Evolutionary conservation across 2,329 filamentous ascomycete genomes (phyloP).

Genomic region (Epichloe sylvatica): DNA sequence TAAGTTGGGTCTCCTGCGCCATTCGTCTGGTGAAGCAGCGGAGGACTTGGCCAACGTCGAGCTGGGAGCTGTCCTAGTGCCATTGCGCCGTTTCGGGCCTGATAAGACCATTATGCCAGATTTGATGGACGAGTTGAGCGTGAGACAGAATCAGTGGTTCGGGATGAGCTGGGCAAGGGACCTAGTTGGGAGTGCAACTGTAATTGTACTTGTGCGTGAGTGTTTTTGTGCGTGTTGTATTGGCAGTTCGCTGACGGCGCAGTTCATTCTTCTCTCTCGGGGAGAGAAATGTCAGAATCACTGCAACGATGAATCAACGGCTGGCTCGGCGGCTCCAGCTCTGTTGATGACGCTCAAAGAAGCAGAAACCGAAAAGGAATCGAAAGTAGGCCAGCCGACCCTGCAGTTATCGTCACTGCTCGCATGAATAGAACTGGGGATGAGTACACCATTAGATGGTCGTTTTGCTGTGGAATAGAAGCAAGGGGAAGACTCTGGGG

Average conservation of each 20-base stretch:
- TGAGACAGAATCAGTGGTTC: not conserved
- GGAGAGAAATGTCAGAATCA: not conserved
- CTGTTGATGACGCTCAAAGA: not conserved
- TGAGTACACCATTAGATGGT: not conserved
- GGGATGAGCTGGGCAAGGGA: not conserved
- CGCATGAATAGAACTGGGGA: not conserved
- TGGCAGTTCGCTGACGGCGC: not conserved
- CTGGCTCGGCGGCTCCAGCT: not conserved
- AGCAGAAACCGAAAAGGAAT: not conserved
- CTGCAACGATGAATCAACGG: not conserved
- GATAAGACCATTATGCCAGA: not conserved
- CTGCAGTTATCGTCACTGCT: not conserved
- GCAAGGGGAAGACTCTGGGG: not conserved
- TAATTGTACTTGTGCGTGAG: no score
- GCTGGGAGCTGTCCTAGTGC: not conserved
- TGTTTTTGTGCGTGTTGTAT: not conserved
- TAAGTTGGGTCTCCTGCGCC: conserved; percentile 22
- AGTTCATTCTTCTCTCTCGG: not conserved
- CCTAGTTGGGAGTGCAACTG: not conserved
- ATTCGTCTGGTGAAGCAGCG: conserved; percentile 6
- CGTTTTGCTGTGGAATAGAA: no score
- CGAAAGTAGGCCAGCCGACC: not conserved
- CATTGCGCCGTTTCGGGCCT: not conserved
- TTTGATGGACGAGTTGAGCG: not conserved
- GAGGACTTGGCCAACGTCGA: not conserved